Base-by-base conservation (phyloP, 495 filamentous ascomycete genomes). In the Podospora australis region DNA sequence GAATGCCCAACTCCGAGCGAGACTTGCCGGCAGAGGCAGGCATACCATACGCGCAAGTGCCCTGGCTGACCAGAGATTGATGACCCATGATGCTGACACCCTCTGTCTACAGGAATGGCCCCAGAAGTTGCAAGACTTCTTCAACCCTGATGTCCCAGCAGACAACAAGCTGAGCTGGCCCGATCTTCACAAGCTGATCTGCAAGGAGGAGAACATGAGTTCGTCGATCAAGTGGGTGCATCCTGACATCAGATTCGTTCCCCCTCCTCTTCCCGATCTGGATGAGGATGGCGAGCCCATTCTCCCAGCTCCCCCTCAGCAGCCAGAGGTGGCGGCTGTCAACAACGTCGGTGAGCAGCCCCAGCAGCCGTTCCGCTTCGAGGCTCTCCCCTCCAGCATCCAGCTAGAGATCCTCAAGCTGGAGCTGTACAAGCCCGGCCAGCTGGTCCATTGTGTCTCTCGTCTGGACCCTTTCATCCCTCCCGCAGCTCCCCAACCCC, bases 171-270 rank as follows among this genome's bases (percentile, higher is more conserved):
- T 16, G 0, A 0, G 1, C 0, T 66, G 56, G 34, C 6, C 26
- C 1, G 1, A 28, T 0, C 30, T 64, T 3, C 56, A 60, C 39
- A 46, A 41, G 20, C 22, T 32, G 6, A 46, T 50, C 24, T 65
- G 59, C 34, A 58, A 56, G 32, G 63, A 68, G 38, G 64, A 68
- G 17, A 68, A 70, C 20, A 70, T 70, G 67, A 62, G 58, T 5
- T 29, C 38, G 14, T 38, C 2, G 0, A 3, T 54, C n/a, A n/a
- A 7, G 1, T 39, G 45, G 23, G 45, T 59, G 0, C 67, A 68
- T 23, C 67, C 67, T 0, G 48, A 59, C 21, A 48, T 70, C 7
- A 36, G 34, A 11, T 35, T 64, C 2, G 39, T 48, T 5, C 7
- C 6, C 4, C 48, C 41, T 11, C 11, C 4, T n/a, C n/a, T n/a